Percentiles rank a stretch among this genome's conserved stretches.
phyloP scores from a whole-genome alignment of 139 green algal genomes.

The Coelastrella sp. region DNA sequence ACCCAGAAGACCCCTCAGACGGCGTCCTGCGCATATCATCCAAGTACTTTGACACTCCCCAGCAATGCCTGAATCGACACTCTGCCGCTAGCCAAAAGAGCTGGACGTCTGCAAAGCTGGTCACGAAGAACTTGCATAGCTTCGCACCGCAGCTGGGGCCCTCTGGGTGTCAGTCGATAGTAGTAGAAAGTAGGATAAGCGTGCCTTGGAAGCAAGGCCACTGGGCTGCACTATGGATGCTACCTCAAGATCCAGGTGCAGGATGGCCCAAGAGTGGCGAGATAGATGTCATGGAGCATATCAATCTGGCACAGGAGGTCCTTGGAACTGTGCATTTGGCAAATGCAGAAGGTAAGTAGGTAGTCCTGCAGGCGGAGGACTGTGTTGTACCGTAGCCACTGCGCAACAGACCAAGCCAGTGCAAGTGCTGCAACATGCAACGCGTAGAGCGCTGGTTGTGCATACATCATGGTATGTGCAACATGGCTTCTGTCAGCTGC shows the following conservation, averaged over 20 bases:
- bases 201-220: neutral
- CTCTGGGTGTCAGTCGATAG: neutral
- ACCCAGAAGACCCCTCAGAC: neutral
- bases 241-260: neutral
- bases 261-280: constrained; percentile 1
- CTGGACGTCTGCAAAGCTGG: neutral
- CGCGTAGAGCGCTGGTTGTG: no score
- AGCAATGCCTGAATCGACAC: neutral
- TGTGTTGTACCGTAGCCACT: no score
- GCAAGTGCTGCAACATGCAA: no score
- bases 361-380: no score
- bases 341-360: neutral
- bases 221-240: constrained; percentile 16
- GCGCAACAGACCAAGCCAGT: no score
- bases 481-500: no score
- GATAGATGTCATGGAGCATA: constrained; percentile 27
- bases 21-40: neutral
- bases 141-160: neutral
- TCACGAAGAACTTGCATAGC: neutral
- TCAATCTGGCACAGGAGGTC: neutral
- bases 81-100: neutral
- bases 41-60: neutral
- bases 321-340: neutral
- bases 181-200: constrained; percentile 5
- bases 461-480: no score